Evolutionary conservation across 148 eudicot genomes (phyloP), one percentile per base, ranked within the genome.

Genomic region (Vaccinium myrtillus): DNA sequence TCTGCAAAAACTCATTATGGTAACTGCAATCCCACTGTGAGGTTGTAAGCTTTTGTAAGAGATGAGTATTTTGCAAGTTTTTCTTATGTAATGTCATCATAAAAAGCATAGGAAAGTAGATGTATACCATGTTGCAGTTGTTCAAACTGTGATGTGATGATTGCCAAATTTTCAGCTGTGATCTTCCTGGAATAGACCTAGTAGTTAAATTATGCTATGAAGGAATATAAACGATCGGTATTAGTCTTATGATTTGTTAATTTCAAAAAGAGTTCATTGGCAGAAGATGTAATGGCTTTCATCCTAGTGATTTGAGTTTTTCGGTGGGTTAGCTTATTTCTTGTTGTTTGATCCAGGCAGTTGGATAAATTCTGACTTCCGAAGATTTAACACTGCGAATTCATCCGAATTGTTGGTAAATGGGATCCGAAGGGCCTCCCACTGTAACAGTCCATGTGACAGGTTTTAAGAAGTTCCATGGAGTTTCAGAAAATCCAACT

Each of bases 361-460:
- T 36, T 23, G 74, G 51, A 80, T 53, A 87, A 67, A 67, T 73
- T 82, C 75, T 39, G 32, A 51, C 21, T 39, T 74, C 87, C 82
- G 74, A 80, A 81, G 83, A 61, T 56, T 63, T 81, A 46, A 84
- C 83, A 86, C 74, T 61, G 85, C 84, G 14, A 81, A 39, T 76
- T 75, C 65, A 73, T 86, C 74, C 67, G 56, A 85, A 79, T 84
- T 82, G 78, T 86, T 85, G 76, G 81, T 89, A 85, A 83, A 97
- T 97, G 99, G 99, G 98, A 83, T 97, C 99, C 75, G 98, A 97
- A 91, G 98, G 98, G 86, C 96, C 95, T 85, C 88, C 96, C 53
- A 82, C 92, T 53, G 91, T 93, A 56, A 93, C 91, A 19, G 84
- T 97, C 87, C 98, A 97, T 75, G 94, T 95, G 83, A 97, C 99